Evolutionary conservation across 2,329 filamentous ascomycete genomes (phyloP).

Genomic region (Clarireedia sp.): DNA sequence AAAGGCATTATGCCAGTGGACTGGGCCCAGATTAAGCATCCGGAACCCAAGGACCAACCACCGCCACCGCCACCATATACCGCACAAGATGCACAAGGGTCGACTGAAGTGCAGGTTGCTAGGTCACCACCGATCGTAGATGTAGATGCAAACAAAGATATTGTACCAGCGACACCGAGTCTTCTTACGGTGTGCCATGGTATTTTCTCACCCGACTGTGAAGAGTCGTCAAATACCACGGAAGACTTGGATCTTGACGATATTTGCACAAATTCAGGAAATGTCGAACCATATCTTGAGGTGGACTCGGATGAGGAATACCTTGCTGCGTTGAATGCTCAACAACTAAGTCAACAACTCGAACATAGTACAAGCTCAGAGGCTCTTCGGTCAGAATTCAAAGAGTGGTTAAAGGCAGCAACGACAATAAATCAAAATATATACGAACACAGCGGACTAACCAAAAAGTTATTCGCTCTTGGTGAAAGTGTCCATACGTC

Average conservation of each 20-base stretch:
- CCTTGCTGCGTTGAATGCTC: background rate
- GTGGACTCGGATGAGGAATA: slow-evolving; percentile 2
- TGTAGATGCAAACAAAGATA: no score
- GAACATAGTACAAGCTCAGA: background rate
- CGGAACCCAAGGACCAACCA: background rate
- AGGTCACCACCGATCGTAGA: background rate
- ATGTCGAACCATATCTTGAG: background rate
- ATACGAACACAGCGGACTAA: background rate
- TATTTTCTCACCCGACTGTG: background rate
- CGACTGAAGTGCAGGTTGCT: background rate
- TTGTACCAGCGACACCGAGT: background rate
- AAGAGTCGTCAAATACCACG: background rate
- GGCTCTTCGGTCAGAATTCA: background rate
- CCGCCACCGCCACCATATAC: background rate
- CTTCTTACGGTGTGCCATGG: background rate
- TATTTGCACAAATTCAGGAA: background rate
- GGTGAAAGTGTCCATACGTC: background rate
- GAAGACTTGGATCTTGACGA: background rate
- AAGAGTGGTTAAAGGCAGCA: background rate
- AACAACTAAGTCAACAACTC: slow-evolving; percentile 1
- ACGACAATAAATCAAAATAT: background rate
- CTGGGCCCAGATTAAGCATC: background rate
- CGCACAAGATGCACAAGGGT: background rate
- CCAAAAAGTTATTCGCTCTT: background rate
- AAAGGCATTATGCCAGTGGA: background rate